Evolutionary conservation across 129 eudicot genomes (phyloP).

Genomic region (Daucus carota): DH1_v3.0 NC_030385.2:28734001-28734500

Average conservation of each 20-base stretch:
- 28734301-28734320: background rate
- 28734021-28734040: constrained; percentile 37
- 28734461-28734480: no score
- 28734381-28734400: background rate
- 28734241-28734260: background rate
- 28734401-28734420: no score
- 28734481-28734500: no score
- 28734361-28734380: background rate
- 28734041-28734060: constrained; percentile 80
- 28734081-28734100: constrained; percentile 74
- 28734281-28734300: background rate
- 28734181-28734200: background rate
- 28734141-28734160: constrained; percentile 41
- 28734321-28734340: background rate
- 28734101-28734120: constrained; percentile 53
- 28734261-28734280: background rate
- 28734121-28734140: constrained; percentile 72
- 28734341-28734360: background rate
- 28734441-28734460: background rate
- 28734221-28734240: constrained; percentile 1
- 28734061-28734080: constrained; percentile 95
- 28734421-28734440: background rate
- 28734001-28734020: background rate
- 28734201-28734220: background rate
- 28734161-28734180: constrained; percentile 27